Conservation (phyloP, 306 rosid species). For the Benincasa hispida region DNA sequence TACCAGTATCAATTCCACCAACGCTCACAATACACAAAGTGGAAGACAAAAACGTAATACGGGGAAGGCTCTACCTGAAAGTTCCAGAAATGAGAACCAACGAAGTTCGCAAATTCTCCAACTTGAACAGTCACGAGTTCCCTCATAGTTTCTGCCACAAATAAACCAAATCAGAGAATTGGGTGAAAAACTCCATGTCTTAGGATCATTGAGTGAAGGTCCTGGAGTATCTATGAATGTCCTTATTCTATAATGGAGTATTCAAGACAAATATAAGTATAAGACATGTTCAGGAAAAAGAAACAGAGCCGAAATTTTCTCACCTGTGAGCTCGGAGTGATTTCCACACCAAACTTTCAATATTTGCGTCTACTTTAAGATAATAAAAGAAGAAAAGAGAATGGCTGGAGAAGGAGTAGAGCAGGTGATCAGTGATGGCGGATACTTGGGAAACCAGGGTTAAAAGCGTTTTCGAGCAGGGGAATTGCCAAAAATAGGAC, state of each 20-base stretch:
- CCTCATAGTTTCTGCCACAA: slow-evolving; percentile 37
- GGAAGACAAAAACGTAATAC: neutral
- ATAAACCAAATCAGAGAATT: neutral
- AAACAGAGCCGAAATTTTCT: neutral
- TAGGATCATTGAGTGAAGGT: neutral
- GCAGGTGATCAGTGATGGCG: neutral
- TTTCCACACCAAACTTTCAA: neutral
- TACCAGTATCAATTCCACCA: neutral
- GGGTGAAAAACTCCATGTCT: neutral
- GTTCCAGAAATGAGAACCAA: slow-evolving; percentile 97
- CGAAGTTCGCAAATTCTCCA: slow-evolving; percentile 69
- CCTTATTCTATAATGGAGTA: neutral
- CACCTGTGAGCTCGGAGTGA: neutral
- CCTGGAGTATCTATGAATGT: neutral
- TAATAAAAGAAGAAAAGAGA: neutral
- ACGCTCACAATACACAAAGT: neutral
- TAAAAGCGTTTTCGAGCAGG: neutral
- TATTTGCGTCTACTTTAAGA: neutral
- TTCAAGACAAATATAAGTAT: neutral
- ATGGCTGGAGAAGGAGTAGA: neutral
- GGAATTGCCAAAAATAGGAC: neutral
- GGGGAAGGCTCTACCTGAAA: slow-evolving; percentile 45
- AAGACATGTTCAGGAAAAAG: neutral
- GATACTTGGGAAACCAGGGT: neutral
- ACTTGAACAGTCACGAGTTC: slow-evolving; percentile 76